Percentiles rank a stretch among this genome's conserved stretches.
These are phyloP conservation scores for Acanthamoeba triangularis DNA, from an alignment of 208 protist genomes.

Conservation along the genomic window DNA sequence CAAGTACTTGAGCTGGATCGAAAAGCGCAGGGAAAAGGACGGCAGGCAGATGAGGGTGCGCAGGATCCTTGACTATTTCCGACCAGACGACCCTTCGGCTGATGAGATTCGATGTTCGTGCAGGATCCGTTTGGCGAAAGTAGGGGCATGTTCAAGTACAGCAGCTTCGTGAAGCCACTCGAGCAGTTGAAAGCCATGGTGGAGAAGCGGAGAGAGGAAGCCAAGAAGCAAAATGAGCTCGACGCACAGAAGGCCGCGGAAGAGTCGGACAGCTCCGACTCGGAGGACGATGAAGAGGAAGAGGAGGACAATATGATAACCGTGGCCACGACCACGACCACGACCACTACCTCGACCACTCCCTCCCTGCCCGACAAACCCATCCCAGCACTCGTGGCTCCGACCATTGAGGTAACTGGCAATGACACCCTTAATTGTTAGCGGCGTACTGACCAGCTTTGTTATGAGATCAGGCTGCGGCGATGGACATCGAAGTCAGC, in stretches of 20 bases:
- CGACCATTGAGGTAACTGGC: no score
- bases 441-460: no score
- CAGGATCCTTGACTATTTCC: no score
- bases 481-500: no score
- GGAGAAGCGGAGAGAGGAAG: not conserved
- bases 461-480: no score
- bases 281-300: not conserved
- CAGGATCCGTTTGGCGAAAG: conserved; percentile 34
- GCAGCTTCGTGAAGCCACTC: conserved; percentile 10
- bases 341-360: not conserved
- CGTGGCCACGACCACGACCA: conserved; percentile 9
- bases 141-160: conserved; percentile 11
- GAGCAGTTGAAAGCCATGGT: not conserved
- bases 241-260: not conserved
- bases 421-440: no score
- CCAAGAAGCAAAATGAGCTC: not conserved
- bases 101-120: no score
- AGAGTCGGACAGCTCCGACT: not conserved
- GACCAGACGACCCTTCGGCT: no score
- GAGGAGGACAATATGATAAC: not conserved
- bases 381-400: not conserved
- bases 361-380: not conserved
- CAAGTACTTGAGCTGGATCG: not conserved
- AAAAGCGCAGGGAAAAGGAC: not conserved
- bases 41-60: conserved; percentile 14